A percentile compares a stretch with the other conserved stretches of the same genome.
Conservation (phyloP, 108 stramenopile species). For the Cylindrotheca fusiformis region DNA sequence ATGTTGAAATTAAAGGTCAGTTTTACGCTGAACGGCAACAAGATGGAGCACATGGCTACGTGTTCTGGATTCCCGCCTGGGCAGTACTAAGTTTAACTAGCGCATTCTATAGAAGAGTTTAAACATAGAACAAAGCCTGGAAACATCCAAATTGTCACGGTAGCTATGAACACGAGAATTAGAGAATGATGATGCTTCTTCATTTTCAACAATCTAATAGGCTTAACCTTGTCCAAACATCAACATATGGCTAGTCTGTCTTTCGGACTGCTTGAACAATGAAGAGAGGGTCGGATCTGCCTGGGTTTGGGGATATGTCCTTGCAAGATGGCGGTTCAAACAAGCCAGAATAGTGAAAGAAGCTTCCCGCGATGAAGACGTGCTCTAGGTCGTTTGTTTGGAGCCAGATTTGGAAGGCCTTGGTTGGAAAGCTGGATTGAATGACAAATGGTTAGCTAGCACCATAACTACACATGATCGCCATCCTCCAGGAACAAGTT, state of each 20-base stretch:
- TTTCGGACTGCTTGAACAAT: constrained; percentile 82
- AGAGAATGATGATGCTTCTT: too few species aligned
- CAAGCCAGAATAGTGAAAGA: constrained; percentile 88
- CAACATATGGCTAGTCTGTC: too few species aligned
- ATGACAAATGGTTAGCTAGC: neutral
- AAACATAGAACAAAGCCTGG: neutral
- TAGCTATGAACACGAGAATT: too few species aligned
- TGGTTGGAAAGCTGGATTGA: constrained; percentile 39
- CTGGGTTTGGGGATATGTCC: constrained; percentile 93
- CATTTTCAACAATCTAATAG: too few species aligned
- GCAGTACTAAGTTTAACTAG: constrained; percentile 66
- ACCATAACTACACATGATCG: neutral
- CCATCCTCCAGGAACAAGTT: too few species aligned
- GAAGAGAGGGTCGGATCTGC: constrained; percentile 88
- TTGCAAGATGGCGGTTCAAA: constrained; percentile 80
- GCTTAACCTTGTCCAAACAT: too few species aligned
- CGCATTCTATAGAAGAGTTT: too few species aligned
- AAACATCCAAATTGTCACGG: neutral
- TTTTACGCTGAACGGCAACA: constrained; percentile 83
- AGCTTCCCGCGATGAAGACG: constrained; percentile 89
- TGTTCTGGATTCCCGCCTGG: constrained; percentile 81
- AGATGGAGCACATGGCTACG: constrained; percentile 89
- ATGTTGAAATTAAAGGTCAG: constrained; percentile 95
- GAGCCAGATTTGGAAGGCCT: constrained; percentile 51
- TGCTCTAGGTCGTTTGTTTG: constrained; percentile 89